Evolutionary conservation across 2,329 filamentous ascomycete species (phyloP), one percentile per base, ranked within the genome.

Genomic region (Aspergillus sclerotialis): DNA sequence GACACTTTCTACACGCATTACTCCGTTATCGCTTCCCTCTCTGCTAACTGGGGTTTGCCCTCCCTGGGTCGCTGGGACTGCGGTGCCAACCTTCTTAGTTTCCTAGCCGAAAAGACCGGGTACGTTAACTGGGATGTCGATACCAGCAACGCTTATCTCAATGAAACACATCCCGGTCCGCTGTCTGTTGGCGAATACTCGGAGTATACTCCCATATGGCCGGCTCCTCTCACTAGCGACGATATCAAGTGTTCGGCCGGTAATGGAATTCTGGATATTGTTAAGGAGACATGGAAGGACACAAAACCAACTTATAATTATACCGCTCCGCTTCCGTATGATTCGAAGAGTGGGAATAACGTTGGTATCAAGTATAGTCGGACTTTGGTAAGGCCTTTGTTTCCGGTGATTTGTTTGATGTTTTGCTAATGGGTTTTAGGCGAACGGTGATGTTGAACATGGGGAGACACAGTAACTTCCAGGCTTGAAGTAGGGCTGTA

Each of bases 51-150:
- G 79, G 70, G 65, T 41, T 73, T 85, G 11, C 72, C 75, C 39
- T 81, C 78, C 0, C 75, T 86, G 3, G 82, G 82, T 11, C 78
- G 82, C 40, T 84, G 73, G 69, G 82, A 86, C 52, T 79, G 80
- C 9, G 80, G 78, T 36, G 82, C 82, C 50, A 85, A 85, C 55
- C 75, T 85, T 8, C 81, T 77, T 57, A 50, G 69, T 27, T 40
- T 75, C 19, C 76, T 84, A 2, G 78, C 76, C 13, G 59, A 72
- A 11, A 65, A 71, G 61, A 82, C 78, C 0, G 75, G 76, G 30
- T 78, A 83, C 50, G 45, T 46, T 12, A 53, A 63, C 48, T 60
- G 59, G 33, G 37, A 61, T 3, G 56, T 75, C 4, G 50, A 64
- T 14, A 54, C 58, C 27, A 52, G 42, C 36, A 45, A 58, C 38